Percentiles rank a stretch among this genome's conserved stretches.
phyloP scores from a whole-genome alignment of 139 green algal species.

The Chlorella vulgaris region DNA sequence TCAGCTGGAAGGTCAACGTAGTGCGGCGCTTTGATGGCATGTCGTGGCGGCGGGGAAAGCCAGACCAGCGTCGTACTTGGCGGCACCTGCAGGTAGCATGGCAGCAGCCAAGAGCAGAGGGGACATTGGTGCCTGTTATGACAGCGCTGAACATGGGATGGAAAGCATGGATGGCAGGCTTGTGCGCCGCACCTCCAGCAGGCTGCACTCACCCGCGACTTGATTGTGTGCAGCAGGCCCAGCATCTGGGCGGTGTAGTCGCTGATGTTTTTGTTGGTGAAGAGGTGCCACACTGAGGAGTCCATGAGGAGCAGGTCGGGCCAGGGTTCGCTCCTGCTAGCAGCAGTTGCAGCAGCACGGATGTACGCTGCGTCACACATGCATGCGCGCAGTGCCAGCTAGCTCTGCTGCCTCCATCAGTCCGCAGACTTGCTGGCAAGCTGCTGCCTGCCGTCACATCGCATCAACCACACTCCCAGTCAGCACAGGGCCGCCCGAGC shows the following conservation, averaged over 20 bases:
- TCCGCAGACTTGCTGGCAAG: too few species aligned
- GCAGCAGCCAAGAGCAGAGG: background rate
- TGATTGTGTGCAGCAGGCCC: slow-evolving; percentile 3
- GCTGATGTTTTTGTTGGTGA: slow-evolving; percentile 4
- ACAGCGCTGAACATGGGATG: too few species aligned
- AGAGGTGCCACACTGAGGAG: background rate
- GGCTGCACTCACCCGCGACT: background rate
- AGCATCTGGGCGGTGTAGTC: background rate
- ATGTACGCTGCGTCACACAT: background rate
- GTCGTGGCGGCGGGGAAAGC: background rate
- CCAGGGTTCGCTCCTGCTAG: background rate
- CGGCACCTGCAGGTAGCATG: background rate
- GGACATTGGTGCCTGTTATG: too few species aligned
- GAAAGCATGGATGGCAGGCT: too few species aligned
- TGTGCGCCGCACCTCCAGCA: background rate
- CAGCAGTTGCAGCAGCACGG: background rate
- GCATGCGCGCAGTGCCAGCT: too few species aligned
- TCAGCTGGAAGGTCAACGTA: background rate
- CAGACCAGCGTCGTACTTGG: background rate
- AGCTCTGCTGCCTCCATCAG: too few species aligned
- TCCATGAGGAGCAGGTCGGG: slow-evolving; percentile 1
- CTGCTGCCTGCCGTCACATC: too few species aligned
- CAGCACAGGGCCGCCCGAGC: too few species aligned
- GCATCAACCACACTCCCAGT: too few species aligned
- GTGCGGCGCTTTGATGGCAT: background rate